These are phyloP conservation scores for Crataegus laevigata DNA, from an alignment of 306 rosid species.

Conservation along the genomic window DNA sequence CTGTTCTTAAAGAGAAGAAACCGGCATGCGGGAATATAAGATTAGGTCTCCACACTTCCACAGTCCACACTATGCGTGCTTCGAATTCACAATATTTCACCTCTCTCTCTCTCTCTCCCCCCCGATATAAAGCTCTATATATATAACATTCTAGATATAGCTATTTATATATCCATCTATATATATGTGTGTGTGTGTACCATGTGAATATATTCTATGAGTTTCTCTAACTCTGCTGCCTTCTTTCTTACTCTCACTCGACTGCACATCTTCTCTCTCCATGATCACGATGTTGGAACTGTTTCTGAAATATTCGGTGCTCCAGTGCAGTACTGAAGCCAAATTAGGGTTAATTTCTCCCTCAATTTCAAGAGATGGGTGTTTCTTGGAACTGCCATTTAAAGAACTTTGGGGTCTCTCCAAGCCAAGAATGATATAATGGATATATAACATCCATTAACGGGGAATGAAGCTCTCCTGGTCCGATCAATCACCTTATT, in stretches of 20 bases:
- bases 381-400: neutral
- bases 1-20: conserved; percentile 47
- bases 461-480: conserved; percentile 71
- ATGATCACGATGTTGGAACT: neutral
- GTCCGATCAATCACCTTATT: conserved; percentile 40
- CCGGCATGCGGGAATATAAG: conserved; percentile 89
- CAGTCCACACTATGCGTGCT: conserved; percentile 45
- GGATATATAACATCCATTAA: neutral
- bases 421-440: neutral
- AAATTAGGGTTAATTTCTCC: neutral
- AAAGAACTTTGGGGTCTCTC: neutral
- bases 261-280: neutral
- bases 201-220: neutral
- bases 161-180: neutral
- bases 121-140: neutral
- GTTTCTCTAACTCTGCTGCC: neutral
- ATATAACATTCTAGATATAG: no score
- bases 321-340: neutral
- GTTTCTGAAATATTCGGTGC: neutral
- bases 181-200: neutral
- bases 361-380: neutral
- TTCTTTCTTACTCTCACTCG: neutral
- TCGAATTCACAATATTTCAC: conserved; percentile 29
- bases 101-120: neutral
- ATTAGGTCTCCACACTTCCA: conserved; percentile 2